Base-by-base conservation (phyloP, 345 rosid species). In the Dimocarpus longan region DNA sequence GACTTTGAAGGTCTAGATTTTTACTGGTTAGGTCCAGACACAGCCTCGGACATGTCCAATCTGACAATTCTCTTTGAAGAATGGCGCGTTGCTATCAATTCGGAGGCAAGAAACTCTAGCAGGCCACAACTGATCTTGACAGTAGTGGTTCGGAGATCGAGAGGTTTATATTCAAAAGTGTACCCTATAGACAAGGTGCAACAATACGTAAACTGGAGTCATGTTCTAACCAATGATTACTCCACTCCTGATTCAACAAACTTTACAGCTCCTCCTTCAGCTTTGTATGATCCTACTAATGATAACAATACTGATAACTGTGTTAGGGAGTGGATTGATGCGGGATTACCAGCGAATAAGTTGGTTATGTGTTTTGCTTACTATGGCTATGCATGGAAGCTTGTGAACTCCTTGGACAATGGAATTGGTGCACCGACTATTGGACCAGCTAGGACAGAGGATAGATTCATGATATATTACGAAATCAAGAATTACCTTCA, bases 381-480 rank as follows among this genome's bases (percentile, higher is more conserved):
- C 82, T 78, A 85, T 71, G 86, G 88, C 26, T 71, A 75, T 54
- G 81, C 82, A 0, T 85, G 88, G 88, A 69, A 10, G 32, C 82
- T 82, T 0, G 71, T 16, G 43, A 63, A 82, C 42, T 64, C 54
- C 0, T 10, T 32, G 1, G 24, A 54, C 3, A 46, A 52, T 42
- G 54, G 66, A 8, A 16, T 82, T 11, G 42, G 82, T 67, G 50
- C 71, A 37, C 65, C 75, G 9, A 76, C 85, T 4, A 10, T 42
- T 4, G 84, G 84, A 1, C 76, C 79, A 0, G 80, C 50, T 3
- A 10, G 8, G 8, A 46, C 52, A 0, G 0, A 9, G 0, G 78
- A 66, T 57, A 87, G 87, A 15, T 78, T 82, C 11, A 60, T 76
- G 28, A 79, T 77, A 16, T 86, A 85, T 24, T 7, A 0, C 8